phyloP scores from a whole-genome alignment of 257 asterid species.

The Lithospermum erythrorhizon region DNA sequence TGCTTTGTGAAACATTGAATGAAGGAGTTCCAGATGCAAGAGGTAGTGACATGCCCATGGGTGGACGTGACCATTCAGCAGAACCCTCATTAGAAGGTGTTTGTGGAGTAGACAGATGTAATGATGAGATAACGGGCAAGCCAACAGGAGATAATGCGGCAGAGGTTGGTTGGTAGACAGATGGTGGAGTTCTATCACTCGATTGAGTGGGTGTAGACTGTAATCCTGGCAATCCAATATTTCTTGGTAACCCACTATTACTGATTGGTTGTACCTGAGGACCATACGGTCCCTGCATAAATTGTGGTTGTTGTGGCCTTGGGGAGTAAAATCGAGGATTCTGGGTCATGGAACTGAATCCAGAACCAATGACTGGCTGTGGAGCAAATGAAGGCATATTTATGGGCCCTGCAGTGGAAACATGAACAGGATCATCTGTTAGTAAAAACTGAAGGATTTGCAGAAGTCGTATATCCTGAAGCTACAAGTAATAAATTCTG shows the following conservation, averaged over 20 bases:
- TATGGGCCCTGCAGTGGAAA: conserved; percentile 27
- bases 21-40: conserved; percentile 19
- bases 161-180: conserved; percentile 14
- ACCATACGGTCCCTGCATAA: conserved; percentile 26
- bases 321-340: conserved; percentile 28
- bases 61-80: conserved; percentile 30
- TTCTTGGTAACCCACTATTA: conserved; percentile 41
- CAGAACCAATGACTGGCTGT: conserved; percentile 31
- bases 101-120: conserved; percentile 16
- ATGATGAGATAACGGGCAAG: conserved; percentile 26
- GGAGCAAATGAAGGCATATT: conserved; percentile 41
- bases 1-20: conserved; percentile 18
- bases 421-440: conserved; percentile 23
- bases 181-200: conserved; percentile 5
- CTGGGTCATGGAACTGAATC: conserved; percentile 38
- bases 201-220: conserved; percentile 23
- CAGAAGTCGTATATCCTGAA: conserved; percentile 21
- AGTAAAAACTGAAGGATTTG: conserved; percentile 28
- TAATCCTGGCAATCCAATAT: conserved; percentile 21
- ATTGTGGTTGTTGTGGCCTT: conserved; percentile 28
- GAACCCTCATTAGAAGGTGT: conserved; percentile 7
- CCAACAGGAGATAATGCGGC: conserved; percentile 25
- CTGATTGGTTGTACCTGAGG: conserved; percentile 31
- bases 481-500: conserved; percentile 25
- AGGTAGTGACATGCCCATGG: conserved; percentile 26